A percentile compares a stretch with the other conserved stretches of the same genome.
These are phyloP conservation scores for Ampelocalamus luodianensis DNA, from an alignment of 176 grass and related monocot species.

Conservation along the genomic window DNA sequence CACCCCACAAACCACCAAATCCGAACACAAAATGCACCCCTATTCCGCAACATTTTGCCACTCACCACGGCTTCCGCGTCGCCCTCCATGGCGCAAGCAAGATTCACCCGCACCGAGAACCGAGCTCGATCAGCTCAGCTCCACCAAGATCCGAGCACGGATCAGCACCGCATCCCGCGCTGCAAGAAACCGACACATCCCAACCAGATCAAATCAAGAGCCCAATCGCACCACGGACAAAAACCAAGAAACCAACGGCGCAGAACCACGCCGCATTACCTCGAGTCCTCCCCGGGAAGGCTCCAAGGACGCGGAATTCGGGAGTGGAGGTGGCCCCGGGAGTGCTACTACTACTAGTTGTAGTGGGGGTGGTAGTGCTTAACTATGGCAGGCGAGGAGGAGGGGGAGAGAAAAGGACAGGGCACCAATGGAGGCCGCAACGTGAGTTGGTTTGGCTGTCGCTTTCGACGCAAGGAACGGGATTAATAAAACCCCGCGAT, in stretches of 20 bases:
- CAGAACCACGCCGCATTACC: background rate
- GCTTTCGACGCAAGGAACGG: constrained; percentile 18
- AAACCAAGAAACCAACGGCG: background rate
- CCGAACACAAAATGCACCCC: constrained; percentile 1
- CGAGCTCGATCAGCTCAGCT: constrained; percentile 6
- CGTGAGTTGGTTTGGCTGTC: constrained; percentile 52
- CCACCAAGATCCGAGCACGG: constrained; percentile 45
- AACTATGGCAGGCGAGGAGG: background rate
- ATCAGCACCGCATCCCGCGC: constrained; percentile 53
- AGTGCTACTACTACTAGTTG: constrained; percentile 38
- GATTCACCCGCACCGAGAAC: background rate
- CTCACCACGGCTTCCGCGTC: constrained; percentile 64
- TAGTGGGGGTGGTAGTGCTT: constrained; percentile 9
- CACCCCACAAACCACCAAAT: background rate
- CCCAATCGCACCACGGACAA: background rate
- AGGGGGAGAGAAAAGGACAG: constrained; percentile 37
- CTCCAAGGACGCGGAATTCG: constrained; percentile 9
- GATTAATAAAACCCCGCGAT: constrained; percentile 2
- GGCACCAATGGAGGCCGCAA: constrained; percentile 38
- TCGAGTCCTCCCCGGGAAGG: background rate
- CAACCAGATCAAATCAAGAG: constrained; percentile 1
- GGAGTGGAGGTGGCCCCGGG: background rate
- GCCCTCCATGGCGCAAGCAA: constrained; percentile 55
- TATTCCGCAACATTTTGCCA: background rate
- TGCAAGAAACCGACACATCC: constrained; percentile 27